Evolutionary conservation across 345 rosid genomes (phyloP), one percentile per base, ranked within the genome.

Genomic region (Trapa bicornis): DNA sequence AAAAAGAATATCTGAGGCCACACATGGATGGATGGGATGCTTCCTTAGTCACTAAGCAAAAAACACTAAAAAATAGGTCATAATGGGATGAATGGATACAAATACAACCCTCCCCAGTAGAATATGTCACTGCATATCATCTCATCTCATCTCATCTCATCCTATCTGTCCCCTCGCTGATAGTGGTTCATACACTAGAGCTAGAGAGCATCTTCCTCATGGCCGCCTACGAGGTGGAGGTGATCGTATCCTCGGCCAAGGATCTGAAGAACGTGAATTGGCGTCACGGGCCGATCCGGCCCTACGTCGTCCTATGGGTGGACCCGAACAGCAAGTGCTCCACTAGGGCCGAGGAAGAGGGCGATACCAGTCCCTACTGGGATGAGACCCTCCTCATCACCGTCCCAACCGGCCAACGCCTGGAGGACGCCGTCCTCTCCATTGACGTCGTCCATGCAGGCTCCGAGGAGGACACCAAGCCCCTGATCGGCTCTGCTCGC

Each of bases 201-300:
- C 29, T 22, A 22, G 29, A 22, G 29, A 22, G 0, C 29, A 41
- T 41, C 43, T 1, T 41, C 43, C 56, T 2, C 61, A 78, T 80
- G 39, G 75, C 72, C 0, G 79, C 69, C 10, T 67, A 70, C 76
- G 91, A 87, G 71, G 69, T 86, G 1, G 85, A 87, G 47, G 75
- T 89, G 9, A 85, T 80, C 8, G 29, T 89, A 66, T 65, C 85
- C 47, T 82, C 92, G 3, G 95, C 96, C 52, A 85, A 76, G 61
- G 85, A 89, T 60, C 78, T 87, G 53, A 92, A 92, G 65, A 92
- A 92, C 77, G 92, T 92, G 33, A 92, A 89, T 75, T 87, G 98
- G 98, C 95, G 95, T 61, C 48, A 87, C 68, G 96, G 96, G 3
- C 80, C 78, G 0, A 73, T 67, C 76, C 74, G 71, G 72, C 88